Base-by-base conservation (phyloP, 2,329 filamentous ascomycete genomes). In the Fusarium sp. region DNA sequence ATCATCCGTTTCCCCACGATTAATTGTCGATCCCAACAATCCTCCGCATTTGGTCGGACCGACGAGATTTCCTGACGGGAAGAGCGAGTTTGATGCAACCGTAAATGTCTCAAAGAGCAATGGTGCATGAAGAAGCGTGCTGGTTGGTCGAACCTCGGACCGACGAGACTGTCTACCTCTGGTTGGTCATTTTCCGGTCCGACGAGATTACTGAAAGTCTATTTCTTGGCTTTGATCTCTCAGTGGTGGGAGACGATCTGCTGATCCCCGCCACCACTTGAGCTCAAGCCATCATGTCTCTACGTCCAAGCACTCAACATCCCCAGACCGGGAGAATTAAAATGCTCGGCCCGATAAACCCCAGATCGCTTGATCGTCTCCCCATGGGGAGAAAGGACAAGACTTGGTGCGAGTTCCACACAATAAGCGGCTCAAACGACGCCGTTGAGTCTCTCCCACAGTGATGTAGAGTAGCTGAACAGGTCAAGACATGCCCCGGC, bases 171-270 rank as follows among this genome's bases (percentile, higher is more conserved):
- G 1, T 20, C 1, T 5, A 3, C 0, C 17, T 1, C 2, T 20
- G 3, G 69, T 71, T 74, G 67, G 72, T 3, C 6, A 4, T n/a
- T 53, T 1, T 3, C 63, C 72, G 72, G 72, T 33, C 72, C 72
- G 72, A 66, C 54, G 34, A 48, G 22, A 33, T 14, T 3, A 14
- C 14, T 4, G 6, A 33, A 20, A 54, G 53, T 33, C 54, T 28
- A 59, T 39, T 28, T 4, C 42, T 28, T 17, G 40, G 8, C 20
- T 15, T 3, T 8, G 17, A 26, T 3, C 7, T 34, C 26, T 20
- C 7, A 50, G 38, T 53, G 62, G 53, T 7, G 18, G 9, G 6
- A 13, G 8, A 24, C 6, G 34, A 34, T 59, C 62, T 36, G 15
- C 39, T 48, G n/a, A 46, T 39, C 28, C 5, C 31, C 31, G 53